A percentile compares a stretch with the other conserved stretches of the same genome.
These are phyloP conservation scores for Auricularia auricula-judae DNA, from an alignment of 768 basidiomycete genomes.

Conservation along the genomic window DNA sequence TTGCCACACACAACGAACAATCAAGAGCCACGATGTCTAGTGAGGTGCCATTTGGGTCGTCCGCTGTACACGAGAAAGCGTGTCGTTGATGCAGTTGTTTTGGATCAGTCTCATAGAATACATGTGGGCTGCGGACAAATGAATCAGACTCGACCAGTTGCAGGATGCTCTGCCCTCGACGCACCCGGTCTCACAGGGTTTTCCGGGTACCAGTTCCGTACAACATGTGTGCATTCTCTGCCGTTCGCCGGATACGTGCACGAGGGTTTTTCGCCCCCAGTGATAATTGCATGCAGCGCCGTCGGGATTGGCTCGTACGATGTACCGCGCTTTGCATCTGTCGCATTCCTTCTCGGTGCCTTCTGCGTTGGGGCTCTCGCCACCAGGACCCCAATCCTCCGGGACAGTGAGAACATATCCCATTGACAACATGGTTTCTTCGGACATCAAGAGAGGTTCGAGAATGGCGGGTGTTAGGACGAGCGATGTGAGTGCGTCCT, in stretches of 20 bases:
- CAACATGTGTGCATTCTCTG: background rate
- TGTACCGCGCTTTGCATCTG: slow-evolving; percentile 60
- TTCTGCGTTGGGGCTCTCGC: slow-evolving; percentile 47
- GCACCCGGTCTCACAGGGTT: background rate
- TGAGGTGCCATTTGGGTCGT: slow-evolving; percentile 24
- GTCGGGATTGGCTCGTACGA: slow-evolving; percentile 48
- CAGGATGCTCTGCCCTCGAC: background rate
- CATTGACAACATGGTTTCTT: slow-evolving; percentile 49
- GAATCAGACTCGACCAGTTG: too few relatives aligned
- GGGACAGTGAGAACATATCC: slow-evolving; percentile 67
- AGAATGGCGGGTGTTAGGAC: slow-evolving; percentile 37
- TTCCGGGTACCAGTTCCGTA: slow-evolving; percentile 3
- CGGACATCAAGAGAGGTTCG: slow-evolving; percentile 46
- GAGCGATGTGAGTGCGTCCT: slow-evolving; percentile 41
- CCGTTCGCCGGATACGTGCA: slow-evolving; percentile 51
- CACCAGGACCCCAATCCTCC: slow-evolving; percentile 39
- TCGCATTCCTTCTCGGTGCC: slow-evolving; percentile 60
- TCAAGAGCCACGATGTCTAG: slow-evolving; percentile 83
- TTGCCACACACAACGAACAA: slow-evolving; percentile 29
- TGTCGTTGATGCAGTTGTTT: slow-evolving; percentile 62
- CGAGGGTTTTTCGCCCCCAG: slow-evolving; percentile 63
- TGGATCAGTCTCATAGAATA: slow-evolving; percentile 72
- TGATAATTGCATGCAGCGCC: slow-evolving; percentile 66
- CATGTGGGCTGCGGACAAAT: slow-evolving; percentile 52
- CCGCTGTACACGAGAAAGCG: slow-evolving; percentile 46